Evolutionary conservation across 2,329 filamentous ascomycete species (phyloP), one percentile per base, ranked within the genome.

Genomic region (Intubia oerlemansii): DNA sequence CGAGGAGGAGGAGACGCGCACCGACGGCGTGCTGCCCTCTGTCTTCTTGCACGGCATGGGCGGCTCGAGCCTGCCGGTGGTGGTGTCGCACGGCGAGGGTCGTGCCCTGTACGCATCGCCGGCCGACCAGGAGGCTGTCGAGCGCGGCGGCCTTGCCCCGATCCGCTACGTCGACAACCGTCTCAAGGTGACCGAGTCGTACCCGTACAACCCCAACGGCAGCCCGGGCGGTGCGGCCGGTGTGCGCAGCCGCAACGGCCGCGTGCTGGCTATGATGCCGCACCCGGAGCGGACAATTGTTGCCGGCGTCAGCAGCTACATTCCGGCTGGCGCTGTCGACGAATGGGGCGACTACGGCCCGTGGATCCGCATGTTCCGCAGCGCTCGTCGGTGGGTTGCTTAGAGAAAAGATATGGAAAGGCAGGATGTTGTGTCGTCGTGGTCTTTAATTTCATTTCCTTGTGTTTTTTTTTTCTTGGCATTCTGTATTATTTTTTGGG

Each of bases 11-110:
- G 30, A 37, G 30, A 30, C 35, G 30, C 37, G 52, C 10, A 44
- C 42, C 7, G 33, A 35, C 21, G 36, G 29, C 15, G 21, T 32
- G 15, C 22, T 32, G 14, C 67, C 71, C 4, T 76, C 69, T n/a
- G 76, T 93, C 33, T 95, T 95, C 62, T 62, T 93, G 37, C 64
- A 85, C 49, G 80, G 78, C 43, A 92, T 95, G 84, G 53, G 67
- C 39, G 77, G 78, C 31, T 79, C 76, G 5, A 65, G 66, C 3
- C 59, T 95, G 6, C 84, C 84, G 18, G 88, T 93, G 36, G 79
- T 73, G 14, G 78, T 85, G 11, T 82, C 82, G 0, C 84, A 95
- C 52, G 84, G 82, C 27, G 85, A 98, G 51, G 88, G 88, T 10
- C 69, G 80, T 18, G 88, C 85, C 10, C 56, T 58, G 7, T 84